Evolutionary conservation across 306 rosid genomes (phyloP).

Genomic region (Prunus armeniaca): DNA sequence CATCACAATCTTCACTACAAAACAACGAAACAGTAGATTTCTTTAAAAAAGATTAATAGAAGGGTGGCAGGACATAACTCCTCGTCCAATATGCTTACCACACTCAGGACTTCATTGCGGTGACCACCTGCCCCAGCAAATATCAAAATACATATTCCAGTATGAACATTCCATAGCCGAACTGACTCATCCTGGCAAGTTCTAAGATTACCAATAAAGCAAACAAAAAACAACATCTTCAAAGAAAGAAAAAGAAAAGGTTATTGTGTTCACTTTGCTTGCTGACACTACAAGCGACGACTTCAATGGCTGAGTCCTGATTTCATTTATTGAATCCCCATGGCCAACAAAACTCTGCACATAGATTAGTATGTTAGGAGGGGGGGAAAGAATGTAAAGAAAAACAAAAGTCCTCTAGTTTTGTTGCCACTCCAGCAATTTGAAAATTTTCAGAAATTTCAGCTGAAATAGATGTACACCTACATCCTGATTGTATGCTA

Average conservation of each 20-base stretch:
- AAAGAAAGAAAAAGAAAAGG: conserved; percentile 9
- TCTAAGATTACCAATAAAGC: conserved; percentile 27
- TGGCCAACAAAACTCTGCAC: conserved; percentile 93
- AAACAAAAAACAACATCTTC: conserved; percentile 14
- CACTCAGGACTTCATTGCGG: conserved; percentile 94
- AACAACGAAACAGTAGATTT: neutral
- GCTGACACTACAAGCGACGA: conserved; percentile 88
- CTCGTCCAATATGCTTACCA: conserved; percentile 51
- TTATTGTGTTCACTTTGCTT: conserved; percentile 62
- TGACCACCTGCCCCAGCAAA: conserved; percentile 98
- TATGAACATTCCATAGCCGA: conserved; percentile 92
- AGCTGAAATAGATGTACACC: neutral
- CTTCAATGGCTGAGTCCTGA: conserved; percentile 80
- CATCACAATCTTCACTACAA: neutral
- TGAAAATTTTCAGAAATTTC: neutral
- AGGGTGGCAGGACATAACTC: conserved; percentile 1
- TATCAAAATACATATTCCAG: conserved; percentile 87
- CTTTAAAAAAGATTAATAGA: conserved; percentile 1
- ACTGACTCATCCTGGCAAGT: conserved; percentile 86
- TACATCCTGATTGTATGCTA: neutral
- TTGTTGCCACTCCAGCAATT: neutral
- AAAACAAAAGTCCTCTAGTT: neutral
- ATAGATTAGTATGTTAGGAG: neutral
- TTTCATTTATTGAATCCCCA: conserved; percentile 91
- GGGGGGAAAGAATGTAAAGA: conserved; percentile 8